Evolutionary conservation across 2,329 filamentous ascomycete genomes (phyloP), one percentile per base, ranked within the genome.

Genomic region (Diplocarpon rosae): DNA sequence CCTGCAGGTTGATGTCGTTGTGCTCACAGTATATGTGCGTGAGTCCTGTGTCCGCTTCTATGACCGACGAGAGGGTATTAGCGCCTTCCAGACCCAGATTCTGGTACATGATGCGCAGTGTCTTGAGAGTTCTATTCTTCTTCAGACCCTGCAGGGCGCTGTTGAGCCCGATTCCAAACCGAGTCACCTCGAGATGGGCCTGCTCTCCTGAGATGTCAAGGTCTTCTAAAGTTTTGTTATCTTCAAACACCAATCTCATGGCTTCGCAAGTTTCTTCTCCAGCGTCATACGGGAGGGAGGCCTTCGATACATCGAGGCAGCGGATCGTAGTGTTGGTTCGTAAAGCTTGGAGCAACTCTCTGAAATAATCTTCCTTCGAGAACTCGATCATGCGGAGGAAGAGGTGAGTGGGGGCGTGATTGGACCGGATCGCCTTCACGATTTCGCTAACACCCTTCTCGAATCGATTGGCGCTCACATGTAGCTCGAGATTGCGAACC

Each of bases 161-260:
- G 53, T 83, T 83, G 47, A 85, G 69, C 2, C 80, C 80, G 44
- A 79, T 76, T 13, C 81, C 81, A 50, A 85, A 76, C 39, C 78
- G 73, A 2, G 79, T 79, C 3, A 78, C 78, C 55, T 85, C 81
- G n/a, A 85, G 62, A 53, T 82, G 75, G 5, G 81, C 80, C 52
- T 80, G 78, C 55, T 85, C 81, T 8, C 81, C 81, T 20, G 80
- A 83, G 36, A 85, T 79, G 58, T 85, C 77, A 11, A 85, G 64
- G 58, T 78, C 78, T 52, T 79, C 69, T 2, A 85, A 64, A 1
- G 75, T 78, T n/a, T 69, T 68, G 49, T 85, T 85, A 42, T 80
- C 72, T 29, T 77, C 74, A 53, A 85, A 80, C 63, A 85, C 72
- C 39, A 69, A 61, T 49, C 78, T 73, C 44, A 85, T 61, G 12